A percentile compares a stretch with the other conserved stretches of the same genome.
phyloP scores from a whole-genome alignment of 371 early-diverging fungal genomes.

The Hamiltosporidium tvaerminnensis region DNA sequence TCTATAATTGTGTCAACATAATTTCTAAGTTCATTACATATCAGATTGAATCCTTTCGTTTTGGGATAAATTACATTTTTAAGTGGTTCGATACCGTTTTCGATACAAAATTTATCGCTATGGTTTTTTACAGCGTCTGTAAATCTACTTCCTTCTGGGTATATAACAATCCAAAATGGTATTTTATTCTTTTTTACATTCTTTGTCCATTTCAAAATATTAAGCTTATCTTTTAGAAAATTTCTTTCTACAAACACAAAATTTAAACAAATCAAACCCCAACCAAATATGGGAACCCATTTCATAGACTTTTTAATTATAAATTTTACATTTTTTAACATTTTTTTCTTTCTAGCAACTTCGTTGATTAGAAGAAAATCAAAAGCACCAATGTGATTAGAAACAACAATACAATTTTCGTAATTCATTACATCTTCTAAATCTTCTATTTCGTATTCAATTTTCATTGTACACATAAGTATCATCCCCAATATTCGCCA shows the following conservation, averaged over 20 bases:
- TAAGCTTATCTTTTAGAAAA: constrained; percentile 38
- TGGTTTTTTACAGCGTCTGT: constrained; percentile 17
- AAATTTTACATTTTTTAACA: constrained; percentile 32
- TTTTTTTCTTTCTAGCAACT: constrained; percentile 10
- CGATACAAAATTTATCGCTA: constrained; percentile 22
- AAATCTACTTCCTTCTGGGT: constrained; percentile 51
- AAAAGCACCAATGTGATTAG: constrained; percentile 47
- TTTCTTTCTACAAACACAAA: constrained; percentile 41
- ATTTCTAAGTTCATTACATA: constrained; percentile 10
- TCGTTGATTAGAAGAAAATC: constrained; percentile 44
- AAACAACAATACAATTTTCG: constrained; percentile 31
- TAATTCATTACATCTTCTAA: not conserved
- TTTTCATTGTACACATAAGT: not conserved
- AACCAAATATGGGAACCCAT: constrained; percentile 46
- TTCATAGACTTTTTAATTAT: constrained; percentile 31
- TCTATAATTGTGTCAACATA: constrained; percentile 37
- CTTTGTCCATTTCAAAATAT: constrained; percentile 29
- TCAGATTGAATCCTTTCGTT: constrained; percentile 46
- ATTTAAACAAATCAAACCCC: constrained; percentile 16
- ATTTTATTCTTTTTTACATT: constrained; percentile 6
- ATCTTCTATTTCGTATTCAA: not conserved
- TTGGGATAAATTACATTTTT: constrained; percentile 48
- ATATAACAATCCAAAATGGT: constrained; percentile 41
- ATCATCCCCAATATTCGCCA: not conserved
- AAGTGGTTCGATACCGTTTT: constrained; percentile 14